Conservation (phyloP, 2,329 filamentous ascomycete genomes). For the Blumeriella jaapii region DNA sequence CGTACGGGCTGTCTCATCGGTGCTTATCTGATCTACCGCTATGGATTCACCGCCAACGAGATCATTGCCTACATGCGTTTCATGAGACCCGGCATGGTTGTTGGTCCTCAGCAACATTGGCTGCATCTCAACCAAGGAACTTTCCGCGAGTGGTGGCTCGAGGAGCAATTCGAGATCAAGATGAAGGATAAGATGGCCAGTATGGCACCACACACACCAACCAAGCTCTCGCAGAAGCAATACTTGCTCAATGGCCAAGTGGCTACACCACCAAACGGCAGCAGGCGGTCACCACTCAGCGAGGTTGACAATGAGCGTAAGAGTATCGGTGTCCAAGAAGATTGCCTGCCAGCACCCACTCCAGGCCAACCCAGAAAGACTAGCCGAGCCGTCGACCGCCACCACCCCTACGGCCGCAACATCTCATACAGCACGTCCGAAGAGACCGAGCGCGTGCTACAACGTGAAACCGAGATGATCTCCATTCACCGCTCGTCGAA, state of each 20-base stretch:
- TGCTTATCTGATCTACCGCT: slow-evolving; percentile 92
- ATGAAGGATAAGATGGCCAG: slow-evolving; percentile 42
- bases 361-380: slow-evolving; percentile 92
- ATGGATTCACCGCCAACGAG: slow-evolving; percentile 95
- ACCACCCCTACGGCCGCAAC: slow-evolving; percentile 59
- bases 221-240: slow-evolving; percentile 48
- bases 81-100: slow-evolving; percentile 98
- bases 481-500: slow-evolving; percentile 50
- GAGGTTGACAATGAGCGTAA: slow-evolving; percentile 78
- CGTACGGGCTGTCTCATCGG: slow-evolving; percentile 94
- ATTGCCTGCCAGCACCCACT: slow-evolving; percentile 88
- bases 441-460: slow-evolving; percentile 41
- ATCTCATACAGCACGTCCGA: slow-evolving; percentile 35
- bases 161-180: slow-evolving; percentile 40
- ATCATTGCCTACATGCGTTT: slow-evolving; percentile 98
- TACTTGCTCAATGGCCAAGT: slow-evolving; percentile 51
- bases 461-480: slow-evolving; percentile 46
- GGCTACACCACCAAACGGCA: slow-evolving; percentile 75
- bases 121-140: slow-evolving; percentile 91
- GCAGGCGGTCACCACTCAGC: slow-evolving; percentile 73
- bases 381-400: slow-evolving; percentile 57
- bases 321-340: slow-evolving; percentile 62
- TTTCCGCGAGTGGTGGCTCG: slow-evolving; percentile 96
- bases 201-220: slow-evolving; percentile 44
- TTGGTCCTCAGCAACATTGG: slow-evolving; percentile 98